Conservation (phyloP, 768 basidiomycete species). For the Kwoniella dendrophila region DNA sequence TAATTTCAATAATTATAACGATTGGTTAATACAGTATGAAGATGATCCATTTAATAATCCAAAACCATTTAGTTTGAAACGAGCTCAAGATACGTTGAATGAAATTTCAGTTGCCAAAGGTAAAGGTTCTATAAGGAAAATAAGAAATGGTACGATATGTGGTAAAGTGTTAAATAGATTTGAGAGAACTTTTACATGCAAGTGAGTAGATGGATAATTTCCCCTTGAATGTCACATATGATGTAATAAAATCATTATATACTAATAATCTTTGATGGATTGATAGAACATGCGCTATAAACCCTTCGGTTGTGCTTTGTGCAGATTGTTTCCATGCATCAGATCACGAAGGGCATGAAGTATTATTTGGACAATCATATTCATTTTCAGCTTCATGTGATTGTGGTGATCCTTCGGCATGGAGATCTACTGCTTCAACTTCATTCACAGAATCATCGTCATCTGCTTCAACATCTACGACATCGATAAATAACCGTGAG, state of each 20-base stretch:
- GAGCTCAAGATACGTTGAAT: constrained; percentile 15
- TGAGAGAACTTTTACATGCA: constrained; percentile 51
- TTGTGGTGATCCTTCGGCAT: constrained; percentile 88
- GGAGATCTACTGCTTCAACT: constrained; percentile 59
- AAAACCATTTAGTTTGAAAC: constrained; percentile 19
- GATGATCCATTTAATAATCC: neutral
- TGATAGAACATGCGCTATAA: constrained; percentile 80
- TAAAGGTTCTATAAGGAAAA: constrained; percentile 10
- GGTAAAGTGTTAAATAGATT: constrained; percentile 43
- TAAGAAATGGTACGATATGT: constrained; percentile 38
- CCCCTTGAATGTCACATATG: too few species aligned
- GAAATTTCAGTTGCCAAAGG: constrained; percentile 11
- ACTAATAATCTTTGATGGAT: neutral
- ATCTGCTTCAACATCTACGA: too few species aligned
- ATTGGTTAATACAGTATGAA: constrained; percentile 13
- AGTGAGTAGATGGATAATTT: constrained; percentile 39
- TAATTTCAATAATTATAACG: constrained; percentile 4
- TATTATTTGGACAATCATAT: constrained; percentile 90
- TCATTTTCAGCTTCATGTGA: constrained; percentile 82
- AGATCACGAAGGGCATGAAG: constrained; percentile 83
- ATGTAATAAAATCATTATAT: neutral
- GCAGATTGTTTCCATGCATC: constrained; percentile 84
- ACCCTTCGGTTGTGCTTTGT: constrained; percentile 88
- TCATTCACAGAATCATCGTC: too few species aligned
- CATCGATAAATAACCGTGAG: constrained; percentile 25